A percentile compares a stretch with the other conserved stretches of the same genome.
Evolutionary conservation across 192 early-diverging fungal species (phyloP).

Genomic region (Coemansia sp.): DNA sequence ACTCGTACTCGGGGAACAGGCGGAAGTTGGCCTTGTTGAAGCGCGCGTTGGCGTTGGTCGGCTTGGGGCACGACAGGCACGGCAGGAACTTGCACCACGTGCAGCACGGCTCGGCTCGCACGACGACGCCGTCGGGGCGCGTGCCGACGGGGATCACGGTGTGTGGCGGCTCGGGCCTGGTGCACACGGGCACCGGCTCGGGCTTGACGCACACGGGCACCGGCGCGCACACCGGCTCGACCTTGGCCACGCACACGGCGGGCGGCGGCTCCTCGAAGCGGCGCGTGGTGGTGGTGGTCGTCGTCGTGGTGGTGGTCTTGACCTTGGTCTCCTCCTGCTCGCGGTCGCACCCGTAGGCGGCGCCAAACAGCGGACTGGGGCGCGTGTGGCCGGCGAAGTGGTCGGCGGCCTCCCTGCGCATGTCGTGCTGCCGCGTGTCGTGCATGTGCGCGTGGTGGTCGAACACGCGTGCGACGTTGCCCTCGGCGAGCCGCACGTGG

Average conservation of each 20-base stretch:
- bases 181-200: constrained; percentile 5
- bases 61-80: constrained; percentile 42
- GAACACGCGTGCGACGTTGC: constrained; percentile 29
- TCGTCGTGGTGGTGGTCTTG: constrained; percentile 40
- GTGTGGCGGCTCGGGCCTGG: constrained; percentile 11
- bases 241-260: constrained; percentile 6
- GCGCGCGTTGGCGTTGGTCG: constrained; percentile 41
- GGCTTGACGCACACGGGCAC: constrained; percentile 4
- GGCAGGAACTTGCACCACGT: constrained; percentile 51
- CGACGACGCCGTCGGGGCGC: constrained; percentile 19
- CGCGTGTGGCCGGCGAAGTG: constrained; percentile 27
- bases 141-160: constrained; percentile 35
- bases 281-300: constrained; percentile 32
- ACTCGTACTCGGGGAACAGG: constrained; percentile 51
- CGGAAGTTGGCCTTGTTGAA: constrained; percentile 48
- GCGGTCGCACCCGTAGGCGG: constrained; percentile 7
- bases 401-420: constrained; percentile 27
- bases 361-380: constrained; percentile 33
- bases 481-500: constrained; percentile 29
- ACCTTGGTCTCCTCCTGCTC: constrained; percentile 26
- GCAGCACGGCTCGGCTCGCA: constrained; percentile 40
- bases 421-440: constrained; percentile 18
- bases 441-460: constrained; percentile 33
- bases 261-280: constrained; percentile 14
- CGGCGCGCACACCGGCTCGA: constrained; percentile 15